Evolutionary conservation across 1,284 basidiomycete species (phyloP), one percentile per base, ranked within the genome.

Genomic region (Naganishia liquefaciens): DNA sequence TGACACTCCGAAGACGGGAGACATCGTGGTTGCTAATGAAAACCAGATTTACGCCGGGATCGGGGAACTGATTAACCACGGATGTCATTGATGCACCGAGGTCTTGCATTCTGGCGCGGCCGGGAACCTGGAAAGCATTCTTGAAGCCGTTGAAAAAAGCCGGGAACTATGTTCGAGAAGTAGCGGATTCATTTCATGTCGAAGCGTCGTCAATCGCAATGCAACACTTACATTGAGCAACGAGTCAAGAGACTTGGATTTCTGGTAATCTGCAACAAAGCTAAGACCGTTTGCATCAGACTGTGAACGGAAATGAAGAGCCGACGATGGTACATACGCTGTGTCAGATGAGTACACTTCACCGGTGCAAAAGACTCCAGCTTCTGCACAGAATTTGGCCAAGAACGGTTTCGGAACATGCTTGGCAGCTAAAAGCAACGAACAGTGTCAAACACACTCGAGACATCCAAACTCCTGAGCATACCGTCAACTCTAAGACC

Each of bases 21-120:
- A 88, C 69, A 74, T 91, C 89, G 70, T 91, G 89, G 77, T 91
- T 91, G 77, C 91, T 89, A 39, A 93, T 77, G 78, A 93, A 92
- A 71, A 89, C 90, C 2, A 88, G 89, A 2, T 90, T 81, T 47
- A 83, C 72, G 33, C 82, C 82, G 2, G 81, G 72, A 54, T 85
- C 84, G 52, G 74, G 70, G 71, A 77, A 74, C 11, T 70, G 76
- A 63, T 81, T 81, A 74, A 86, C 87, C 60, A 83, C 80, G 30
- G 77, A 70, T 71, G 86, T 84, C 46, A 89, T 82, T 37, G 83
- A 80, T 23, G 83, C 77, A 1, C 82, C 81, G 62, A 91, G 76
- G 0, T 80, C 82, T 13, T 84, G 82, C 70, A 87, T 84, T 73
- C 91, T 90, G 15, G 72, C 72, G 5, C 82, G 79, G 23, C 87